Evolutionary conservation across 1,284 basidiomycete species (phyloP).

Genomic region (Mycena citricolor): DNA sequence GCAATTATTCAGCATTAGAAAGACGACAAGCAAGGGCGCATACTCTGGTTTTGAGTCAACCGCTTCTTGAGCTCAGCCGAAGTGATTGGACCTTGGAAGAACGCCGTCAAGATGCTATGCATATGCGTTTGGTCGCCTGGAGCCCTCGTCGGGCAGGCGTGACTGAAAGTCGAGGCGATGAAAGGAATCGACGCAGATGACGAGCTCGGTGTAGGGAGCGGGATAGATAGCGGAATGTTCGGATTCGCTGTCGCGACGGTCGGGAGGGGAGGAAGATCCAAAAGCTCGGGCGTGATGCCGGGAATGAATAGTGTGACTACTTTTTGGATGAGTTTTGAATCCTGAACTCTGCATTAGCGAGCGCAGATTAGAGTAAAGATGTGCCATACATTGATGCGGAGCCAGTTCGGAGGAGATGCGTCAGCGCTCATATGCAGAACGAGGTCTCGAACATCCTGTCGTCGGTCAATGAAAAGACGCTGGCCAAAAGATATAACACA

Average conservation of each 20-base stretch:
- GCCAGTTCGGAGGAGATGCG: slow-evolving; percentile 79
- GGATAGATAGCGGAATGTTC: slow-evolving; percentile 65
- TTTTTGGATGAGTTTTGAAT: slow-evolving; percentile 69
- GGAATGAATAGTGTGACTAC: slow-evolving; percentile 80
- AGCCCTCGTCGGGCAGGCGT: slow-evolving; percentile 87
- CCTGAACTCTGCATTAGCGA: slow-evolving; percentile 44
- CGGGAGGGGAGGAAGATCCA: slow-evolving; percentile 66
- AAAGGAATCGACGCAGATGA: slow-evolving; percentile 63
- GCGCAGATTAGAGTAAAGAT: slow-evolving; percentile 3
- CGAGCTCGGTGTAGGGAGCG: slow-evolving; percentile 42
- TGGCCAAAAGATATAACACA: slow-evolving; percentile 50
- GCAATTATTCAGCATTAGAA: slow-evolving; percentile 16
- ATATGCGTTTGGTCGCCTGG: slow-evolving; percentile 83
- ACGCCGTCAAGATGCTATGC: slow-evolving; percentile 80
- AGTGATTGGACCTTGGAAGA: slow-evolving; percentile 80
- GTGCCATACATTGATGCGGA: slow-evolving; percentile 75
- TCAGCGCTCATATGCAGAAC: slow-evolving; percentile 81
- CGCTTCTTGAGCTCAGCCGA: slow-evolving; percentile 76
- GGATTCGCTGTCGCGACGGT: slow-evolving; percentile 66
- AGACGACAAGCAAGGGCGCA: slow-evolving; percentile 28
- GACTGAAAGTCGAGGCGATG: slow-evolving; percentile 81
- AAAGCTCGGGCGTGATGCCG: slow-evolving; percentile 70
- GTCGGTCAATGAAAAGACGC: not conserved
- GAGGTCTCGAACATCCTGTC: slow-evolving; percentile 82
- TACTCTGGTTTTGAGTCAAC: slow-evolving; percentile 54